Evolutionary conservation across 352 stramenopile species (phyloP).

Genomic region (Aphanomyces stellatus): DNA sequence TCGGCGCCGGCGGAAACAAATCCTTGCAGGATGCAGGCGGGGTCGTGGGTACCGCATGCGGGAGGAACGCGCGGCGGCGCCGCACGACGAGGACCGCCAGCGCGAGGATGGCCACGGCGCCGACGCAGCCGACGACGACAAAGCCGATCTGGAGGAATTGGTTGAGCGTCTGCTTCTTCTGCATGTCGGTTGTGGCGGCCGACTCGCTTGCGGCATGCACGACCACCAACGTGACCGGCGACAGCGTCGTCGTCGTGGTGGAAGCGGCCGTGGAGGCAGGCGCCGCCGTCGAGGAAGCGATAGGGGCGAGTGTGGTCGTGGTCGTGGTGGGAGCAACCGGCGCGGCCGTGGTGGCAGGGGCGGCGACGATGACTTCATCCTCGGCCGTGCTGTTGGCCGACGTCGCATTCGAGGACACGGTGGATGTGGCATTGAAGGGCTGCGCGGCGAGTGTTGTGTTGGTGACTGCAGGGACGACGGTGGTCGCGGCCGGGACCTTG

Average conservation of each 20-base stretch:
- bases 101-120: background rate
- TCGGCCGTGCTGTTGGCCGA: too few relatives aligned
- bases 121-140: background rate
- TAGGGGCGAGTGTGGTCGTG: background rate
- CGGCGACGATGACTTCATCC: too few relatives aligned
- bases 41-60: background rate
- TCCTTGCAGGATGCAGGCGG: background rate
- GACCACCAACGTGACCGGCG: background rate
- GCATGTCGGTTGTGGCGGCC: too few relatives aligned
- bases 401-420: conserved; percentile 14
- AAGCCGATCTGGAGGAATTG: background rate
- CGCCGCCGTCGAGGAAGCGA: background rate
- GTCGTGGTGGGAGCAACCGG: conserved; percentile 18
- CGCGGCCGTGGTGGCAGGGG: conserved; percentile 29
- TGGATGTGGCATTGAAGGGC: too few relatives aligned
- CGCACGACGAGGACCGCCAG: background rate
- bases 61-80: background rate
- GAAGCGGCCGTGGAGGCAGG: background rate
- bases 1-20: background rate
- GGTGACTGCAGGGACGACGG: too few relatives aligned
- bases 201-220: background rate
- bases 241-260: background rate
- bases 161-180: background rate
- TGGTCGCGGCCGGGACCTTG: too few relatives aligned
- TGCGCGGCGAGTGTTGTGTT: too few relatives aligned